phyloP scores from a whole-genome alignment of 768 basidiomycete species.

The Auricularia cornea region DNA sequence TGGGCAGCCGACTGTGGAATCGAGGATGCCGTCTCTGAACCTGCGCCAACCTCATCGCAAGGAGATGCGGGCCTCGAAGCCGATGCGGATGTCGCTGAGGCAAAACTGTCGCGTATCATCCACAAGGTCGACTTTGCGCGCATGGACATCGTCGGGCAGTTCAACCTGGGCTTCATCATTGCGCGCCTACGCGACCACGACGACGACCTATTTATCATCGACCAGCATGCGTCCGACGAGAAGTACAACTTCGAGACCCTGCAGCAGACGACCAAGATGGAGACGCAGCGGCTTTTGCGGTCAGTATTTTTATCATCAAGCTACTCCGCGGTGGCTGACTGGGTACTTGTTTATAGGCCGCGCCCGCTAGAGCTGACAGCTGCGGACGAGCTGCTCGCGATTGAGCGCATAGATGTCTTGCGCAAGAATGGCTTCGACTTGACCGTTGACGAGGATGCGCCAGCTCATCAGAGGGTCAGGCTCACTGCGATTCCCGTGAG shows the following conservation, averaged over 20 bases:
- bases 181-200: slow-evolving; percentile 46
- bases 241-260: slow-evolving; percentile 97
- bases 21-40: neutral
- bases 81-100: slow-evolving; percentile 48
- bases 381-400: slow-evolving; percentile 78
- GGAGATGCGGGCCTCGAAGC: slow-evolving; percentile 21
- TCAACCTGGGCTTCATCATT: slow-evolving; percentile 93
- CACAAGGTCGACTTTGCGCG: slow-evolving; percentile 72
- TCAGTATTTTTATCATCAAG: too few species aligned
- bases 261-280: slow-evolving; percentile 82
- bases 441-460: slow-evolving; percentile 41
- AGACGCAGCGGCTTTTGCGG: slow-evolving; percentile 79
- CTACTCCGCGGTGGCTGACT: too few species aligned
- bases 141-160: slow-evolving; percentile 90
- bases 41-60: neutral
- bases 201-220: slow-evolving; percentile 94
- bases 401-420: slow-evolving; percentile 80
- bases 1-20: neutral
- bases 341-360: slow-evolving; percentile 42
- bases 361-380: slow-evolving; percentile 75
- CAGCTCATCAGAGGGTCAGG: slow-evolving; percentile 43
- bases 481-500: slow-evolving; percentile 83
- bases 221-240: slow-evolving; percentile 96
- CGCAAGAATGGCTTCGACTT: slow-evolving; percentile 87
- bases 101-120: slow-evolving; percentile 75